Conservation (phyloP, 225 moss, liverwort and hornwort species). For the Polytrichum formosum region DNA sequence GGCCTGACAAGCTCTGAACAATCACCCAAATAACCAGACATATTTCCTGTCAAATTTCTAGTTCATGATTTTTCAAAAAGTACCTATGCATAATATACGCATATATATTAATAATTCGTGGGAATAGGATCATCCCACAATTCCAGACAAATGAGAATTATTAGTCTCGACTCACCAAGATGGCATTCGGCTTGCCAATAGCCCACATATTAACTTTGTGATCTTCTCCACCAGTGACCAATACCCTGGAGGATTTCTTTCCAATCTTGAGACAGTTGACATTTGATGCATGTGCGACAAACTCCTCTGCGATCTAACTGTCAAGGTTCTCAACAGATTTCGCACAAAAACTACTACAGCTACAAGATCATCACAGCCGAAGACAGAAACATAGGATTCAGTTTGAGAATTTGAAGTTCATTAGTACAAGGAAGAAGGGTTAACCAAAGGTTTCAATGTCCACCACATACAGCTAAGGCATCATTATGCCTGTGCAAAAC, state of each 20-base stretch:
- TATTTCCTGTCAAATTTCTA: too few species aligned
- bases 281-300: slow-evolving; percentile 99
- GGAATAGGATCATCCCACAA: too few species aligned
- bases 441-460: neutral
- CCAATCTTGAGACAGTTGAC: slow-evolving; percentile 99
- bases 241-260: slow-evolving; percentile 97
- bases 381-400: neutral
- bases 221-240: slow-evolving; percentile 99
- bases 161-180: slow-evolving; percentile 54
- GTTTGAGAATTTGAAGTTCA: neutral
- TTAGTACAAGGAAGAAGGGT: slow-evolving; percentile 9
- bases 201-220: slow-evolving; percentile 99
- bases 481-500: too few species aligned
- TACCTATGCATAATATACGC: too few species aligned
- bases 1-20: slow-evolving; percentile 90
- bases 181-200: slow-evolving; percentile 97
- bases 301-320: slow-evolving; percentile 78
- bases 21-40: slow-evolving; percentile 7
- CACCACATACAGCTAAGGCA: neutral
- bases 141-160: too few species aligned
- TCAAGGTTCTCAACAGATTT: slow-evolving; percentile 33
- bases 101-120: too few species aligned
- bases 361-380: neutral
- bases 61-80: too few species aligned
- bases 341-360: slow-evolving; percentile 5